phyloP scores from a whole-genome alignment of 805 yeast species.

The Wickerhamomyces tratensis region DNA sequence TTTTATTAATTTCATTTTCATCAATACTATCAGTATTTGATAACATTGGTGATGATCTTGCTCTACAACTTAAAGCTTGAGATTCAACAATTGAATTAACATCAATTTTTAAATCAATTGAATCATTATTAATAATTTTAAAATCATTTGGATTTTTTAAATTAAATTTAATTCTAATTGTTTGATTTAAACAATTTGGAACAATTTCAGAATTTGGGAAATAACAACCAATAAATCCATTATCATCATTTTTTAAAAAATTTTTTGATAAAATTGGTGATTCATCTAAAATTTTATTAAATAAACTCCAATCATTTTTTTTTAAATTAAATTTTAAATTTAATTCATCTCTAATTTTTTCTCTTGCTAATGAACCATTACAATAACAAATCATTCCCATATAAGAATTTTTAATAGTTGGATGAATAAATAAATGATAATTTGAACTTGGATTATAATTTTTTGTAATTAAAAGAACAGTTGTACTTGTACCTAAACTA shows the following conservation, averaged over 20 bases:
- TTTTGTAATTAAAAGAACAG: slow-evolving; percentile 74
- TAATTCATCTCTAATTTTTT: slow-evolving; percentile 54
- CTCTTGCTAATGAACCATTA: slow-evolving; percentile 85
- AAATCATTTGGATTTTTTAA: slow-evolving; percentile 16
- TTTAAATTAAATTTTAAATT: slow-evolving; percentile 29
- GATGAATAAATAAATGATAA: slow-evolving; percentile 82
- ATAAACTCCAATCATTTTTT: slow-evolving; percentile 45
- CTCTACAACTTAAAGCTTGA: slow-evolving; percentile 78
- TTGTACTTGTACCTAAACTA: slow-evolving; percentile 88
- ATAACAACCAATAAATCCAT: slow-evolving; percentile 58
- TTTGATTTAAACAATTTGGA: slow-evolving; percentile 67
- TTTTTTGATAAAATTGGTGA: slow-evolving; percentile 1
- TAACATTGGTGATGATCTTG: slow-evolving; percentile 71
- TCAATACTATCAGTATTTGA: slow-evolving; percentile 19
- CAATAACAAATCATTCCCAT: slow-evolving; percentile 97
- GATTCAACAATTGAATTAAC: slow-evolving; percentile 75
- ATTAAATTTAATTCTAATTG: slow-evolving; percentile 38
- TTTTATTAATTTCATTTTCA: too few relatives aligned
- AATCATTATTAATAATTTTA: slow-evolving; percentile 24
- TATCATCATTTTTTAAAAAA: slow-evolving; percentile 11
- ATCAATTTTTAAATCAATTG: slow-evolving; percentile 47
- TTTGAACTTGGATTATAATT: slow-evolving; percentile 69
- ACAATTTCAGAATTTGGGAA: slow-evolving; percentile 90
- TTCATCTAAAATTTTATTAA: slow-evolving; percentile 44
- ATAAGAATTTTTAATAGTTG: slow-evolving; percentile 62